Base-by-base conservation (phyloP, 345 rosid genomes). In the Salix viminalis region DNA sequence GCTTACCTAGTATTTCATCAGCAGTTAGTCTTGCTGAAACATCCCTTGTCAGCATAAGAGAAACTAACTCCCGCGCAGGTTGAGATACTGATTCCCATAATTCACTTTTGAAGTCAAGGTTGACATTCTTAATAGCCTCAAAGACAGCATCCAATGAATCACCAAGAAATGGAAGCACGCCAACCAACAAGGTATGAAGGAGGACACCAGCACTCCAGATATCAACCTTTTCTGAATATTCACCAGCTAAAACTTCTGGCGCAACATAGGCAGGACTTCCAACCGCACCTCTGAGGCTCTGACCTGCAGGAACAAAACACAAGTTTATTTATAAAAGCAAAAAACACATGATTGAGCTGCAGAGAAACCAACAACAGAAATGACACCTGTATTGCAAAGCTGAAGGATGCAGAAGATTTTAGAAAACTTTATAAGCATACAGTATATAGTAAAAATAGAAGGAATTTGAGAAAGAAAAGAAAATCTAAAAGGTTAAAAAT, bases 191-290 rank as follows among this genome's bases (percentile, higher is more conserved):
- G 24, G 78, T 72, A 66, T 66, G 72, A 23, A 75, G 72, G 19
- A 75, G 66, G 66, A 75, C 72, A 24, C 78, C 78, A 24, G 72
- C 78, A 67, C 78, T 75, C 78, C 78, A 75, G 39, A 75, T 75
- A 54, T 75, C 78, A 52, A 67, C 78, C 42, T 75, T 67, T 52
- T 75, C 78, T 16, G 78, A 67, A 67, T 75, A 75, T 8, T 54
- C 65, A 15, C 78, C 72, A 7, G 41, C 13, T 75, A 75, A 18
- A 54, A 75, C 72, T 67, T 75, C 78, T 36, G 72, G 78, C 1
- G 78, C 72, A 67, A 67, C 72, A 36, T 75, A 75, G 48, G 78
- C 72, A 23, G 72, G 72, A 24, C 78, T 75, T 67, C 78, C 78
- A 67, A 52, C 78, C 24, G 56, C 34, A 52, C 72, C 78, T 50